Evolutionary conservation across 352 stramenopile species (phyloP).

Genomic region (Pelagophyceae sp.): DNA sequence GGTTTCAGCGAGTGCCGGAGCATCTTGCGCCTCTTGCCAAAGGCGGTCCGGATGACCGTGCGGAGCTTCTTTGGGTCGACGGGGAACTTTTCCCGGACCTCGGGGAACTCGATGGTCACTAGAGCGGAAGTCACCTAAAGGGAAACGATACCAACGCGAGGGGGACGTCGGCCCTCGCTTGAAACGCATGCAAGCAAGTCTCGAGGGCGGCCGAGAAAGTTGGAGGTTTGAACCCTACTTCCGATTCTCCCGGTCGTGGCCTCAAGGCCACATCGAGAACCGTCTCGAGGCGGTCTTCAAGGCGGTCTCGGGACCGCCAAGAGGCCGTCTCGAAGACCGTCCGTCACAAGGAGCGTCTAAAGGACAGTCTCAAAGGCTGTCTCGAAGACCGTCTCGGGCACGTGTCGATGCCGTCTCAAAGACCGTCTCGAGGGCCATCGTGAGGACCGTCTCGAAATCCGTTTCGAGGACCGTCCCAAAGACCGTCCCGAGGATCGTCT

Average conservation of each 20-base stretch:
- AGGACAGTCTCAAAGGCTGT: background rate
- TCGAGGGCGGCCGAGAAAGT: too few relatives aligned
- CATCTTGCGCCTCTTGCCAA: constrained; percentile 71
- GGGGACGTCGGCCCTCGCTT: too few relatives aligned
- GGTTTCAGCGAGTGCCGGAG: constrained; percentile 60
- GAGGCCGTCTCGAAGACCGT: background rate
- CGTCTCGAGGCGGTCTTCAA: too few relatives aligned
- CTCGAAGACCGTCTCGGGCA: background rate
- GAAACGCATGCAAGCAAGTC: too few relatives aligned
- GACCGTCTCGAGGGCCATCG: background rate
- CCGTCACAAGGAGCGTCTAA: too few relatives aligned
- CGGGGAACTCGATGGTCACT: constrained; percentile 35
- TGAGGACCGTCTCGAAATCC: background rate
- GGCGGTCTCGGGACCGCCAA: background rate
- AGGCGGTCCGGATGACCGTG: constrained; percentile 58
- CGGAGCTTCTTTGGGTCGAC: constrained; percentile 53
- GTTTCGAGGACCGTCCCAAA: background rate
- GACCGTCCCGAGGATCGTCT: background rate
- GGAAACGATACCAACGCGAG: too few relatives aligned
- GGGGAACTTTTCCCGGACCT: constrained; percentile 10
- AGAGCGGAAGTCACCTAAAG: constrained; percentile 19
- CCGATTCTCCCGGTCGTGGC: background rate
- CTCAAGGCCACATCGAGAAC: background rate
- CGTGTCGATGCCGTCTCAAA: background rate
- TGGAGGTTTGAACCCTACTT: too few relatives aligned